Base-by-base conservation (phyloP, 169 alveolate species). In the Plasmodium cynomolgi region DNA sequence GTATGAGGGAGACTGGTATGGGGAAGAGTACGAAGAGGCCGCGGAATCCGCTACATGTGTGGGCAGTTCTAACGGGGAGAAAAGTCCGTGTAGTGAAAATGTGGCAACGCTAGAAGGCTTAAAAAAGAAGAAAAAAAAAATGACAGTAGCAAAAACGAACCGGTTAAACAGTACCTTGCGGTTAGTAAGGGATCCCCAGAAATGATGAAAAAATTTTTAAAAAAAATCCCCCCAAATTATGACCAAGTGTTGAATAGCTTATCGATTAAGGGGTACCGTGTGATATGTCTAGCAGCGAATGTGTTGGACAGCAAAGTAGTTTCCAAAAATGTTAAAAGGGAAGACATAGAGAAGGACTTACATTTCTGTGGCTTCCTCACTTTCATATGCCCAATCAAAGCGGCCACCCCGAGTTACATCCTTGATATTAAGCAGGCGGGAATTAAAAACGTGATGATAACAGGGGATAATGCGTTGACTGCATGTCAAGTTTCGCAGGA, bases 401-500 rank as follows among this genome's bases (percentile, higher is more conserved):
- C 96, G 3, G 98, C 98, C 44, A 97, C 99, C 26, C 91, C 93
- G 83, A 84, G 95, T 72, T 98, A 98, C 83, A 98, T 99, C 72
- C 93, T 95, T 71, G 97, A 97, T 84, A 94, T 98, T 56, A 96
- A 97, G 73, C 56, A 95, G 29, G 97, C 99, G 7, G 97, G 98
- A 62, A 98, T 97, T 83, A 92, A 96, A 58, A 97, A 98, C 34
- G 96, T 98, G 77, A 99, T 99, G 98, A 98, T 99, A 72, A 99
- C 99, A 5, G 99, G 99, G 56, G 99, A 99, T 97, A 99, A 99
- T 96, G 97, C 99, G n/a, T 95, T 98, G 68, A 98, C 99, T 8
- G 99, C 99, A 1, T 98, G 98, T 50, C 99, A 98, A 88, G 99
- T 99, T 17, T 99, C 99, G 7, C 96, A 94, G 68, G 98, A 97